Evolutionary conservation across 495 filamentous ascomycete species (phyloP), one percentile per base, ranked within the genome.

Genomic region (Daldinia decipiens): DNA sequence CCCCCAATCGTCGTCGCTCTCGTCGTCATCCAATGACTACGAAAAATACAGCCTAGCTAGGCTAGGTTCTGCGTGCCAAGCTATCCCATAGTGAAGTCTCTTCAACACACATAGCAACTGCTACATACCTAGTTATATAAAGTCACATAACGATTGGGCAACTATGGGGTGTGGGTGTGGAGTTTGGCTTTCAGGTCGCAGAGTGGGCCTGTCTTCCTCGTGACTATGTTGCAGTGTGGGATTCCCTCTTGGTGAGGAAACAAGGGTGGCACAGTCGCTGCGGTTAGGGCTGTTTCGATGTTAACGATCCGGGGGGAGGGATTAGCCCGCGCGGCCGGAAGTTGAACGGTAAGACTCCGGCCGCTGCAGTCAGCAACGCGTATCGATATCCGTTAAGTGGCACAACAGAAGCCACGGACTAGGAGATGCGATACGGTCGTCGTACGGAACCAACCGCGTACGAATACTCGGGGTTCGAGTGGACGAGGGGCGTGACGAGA

Each of bases 301-400:
- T 17, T 9, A 17, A 8, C 34, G 27, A 58, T 58, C 56, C 56
- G 56, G 56, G 24, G 50, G 24, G 21, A 24, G 21, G 21, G 43
- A 47, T 47, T 17, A 58, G 31, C 5, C 27, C 19, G 29, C 21
- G 54, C 63, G 54, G 26, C 55, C 63, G 63, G 63, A 66, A 66
- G 55, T 12, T 26, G 24, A 43, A 43, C 63, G 55, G 55, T 11
- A 15, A 59, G 34, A 27, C 17, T 57, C 60, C 64, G 63, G 54
- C 26, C 43, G 45, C 63, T 60, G 56, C 56, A 54, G 64, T 67
- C 64, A 67, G 64, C 64, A 59, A 5, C 55, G 64, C 64, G 64
- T 67, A 67, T 67, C 36, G 51, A 67, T 36, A 47, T 7, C 47
- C 56, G 54, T 13, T 12, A 34, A 54, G 57, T 67, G n/a, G 50